Evolutionary conservation across 176 grass and related monocot genomes (phyloP).

Genomic region (Oryza coarctata): DNA sequence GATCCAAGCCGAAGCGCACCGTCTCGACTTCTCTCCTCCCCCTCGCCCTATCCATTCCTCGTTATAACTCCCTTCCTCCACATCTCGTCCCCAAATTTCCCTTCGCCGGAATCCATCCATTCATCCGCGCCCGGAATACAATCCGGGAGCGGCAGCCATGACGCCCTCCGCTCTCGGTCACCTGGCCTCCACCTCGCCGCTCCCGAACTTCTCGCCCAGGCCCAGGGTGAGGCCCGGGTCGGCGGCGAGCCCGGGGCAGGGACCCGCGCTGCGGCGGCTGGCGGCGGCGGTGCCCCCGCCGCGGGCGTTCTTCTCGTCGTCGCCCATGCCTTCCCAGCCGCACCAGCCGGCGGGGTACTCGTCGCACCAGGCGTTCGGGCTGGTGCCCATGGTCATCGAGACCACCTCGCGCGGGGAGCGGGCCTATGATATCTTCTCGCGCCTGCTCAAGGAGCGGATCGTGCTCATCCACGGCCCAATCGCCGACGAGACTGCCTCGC

Average conservation of each 20-base stretch:
- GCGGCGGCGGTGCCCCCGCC: slow-evolving; percentile 19
- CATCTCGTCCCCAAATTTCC: background rate
- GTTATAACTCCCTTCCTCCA: slow-evolving; percentile 11
- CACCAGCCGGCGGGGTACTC: slow-evolving; percentile 12
- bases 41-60: slow-evolving; percentile 38
- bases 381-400: slow-evolving; percentile 90
- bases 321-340: slow-evolving; percentile 27
- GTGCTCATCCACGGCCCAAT: slow-evolving; percentile 82
- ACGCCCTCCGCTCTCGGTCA: slow-evolving; percentile 34
- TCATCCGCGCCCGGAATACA: background rate
- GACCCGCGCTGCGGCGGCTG: slow-evolving; percentile 26
- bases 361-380: slow-evolving; percentile 39
- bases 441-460: slow-evolving; percentile 91
- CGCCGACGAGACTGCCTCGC: slow-evolving; percentile 62
- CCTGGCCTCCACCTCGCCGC: slow-evolving; percentile 22
- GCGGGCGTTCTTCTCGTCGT: slow-evolving; percentile 45
- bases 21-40: background rate
- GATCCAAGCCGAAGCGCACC: slow-evolving; percentile 15
- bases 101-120: slow-evolving; percentile 14
- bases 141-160: slow-evolving; percentile 28
- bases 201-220: slow-evolving; percentile 19
- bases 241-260: background rate
- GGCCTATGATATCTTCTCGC: slow-evolving; percentile 84
- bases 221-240: slow-evolving; percentile 10
- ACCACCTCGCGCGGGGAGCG: slow-evolving; percentile 84